phyloP scores from a whole-genome alignment of 2,329 filamentous ascomycete genomes.

The Colletotrichum ledebouriae region DNA sequence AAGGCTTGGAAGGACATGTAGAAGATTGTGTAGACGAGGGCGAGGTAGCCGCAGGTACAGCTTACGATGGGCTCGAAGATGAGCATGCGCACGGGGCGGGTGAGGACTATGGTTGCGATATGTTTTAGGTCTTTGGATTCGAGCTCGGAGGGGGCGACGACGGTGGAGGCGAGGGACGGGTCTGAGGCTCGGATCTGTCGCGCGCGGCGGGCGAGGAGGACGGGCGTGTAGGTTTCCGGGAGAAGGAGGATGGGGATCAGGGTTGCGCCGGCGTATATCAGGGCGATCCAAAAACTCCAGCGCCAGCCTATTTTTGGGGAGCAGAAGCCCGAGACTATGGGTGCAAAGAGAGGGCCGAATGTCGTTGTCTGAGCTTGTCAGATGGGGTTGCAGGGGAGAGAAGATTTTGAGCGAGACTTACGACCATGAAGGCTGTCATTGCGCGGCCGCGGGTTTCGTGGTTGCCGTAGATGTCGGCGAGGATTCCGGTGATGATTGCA shows the following conservation, averaged over 20 bases:
- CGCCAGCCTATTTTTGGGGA: constrained; percentile 72
- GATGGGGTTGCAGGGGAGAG: rapidly evolving
- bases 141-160: constrained; percentile 73
- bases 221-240: constrained; percentile 73
- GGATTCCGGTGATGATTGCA: constrained; percentile 72
- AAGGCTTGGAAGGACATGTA: constrained; percentile 84
- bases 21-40: constrained; percentile 75
- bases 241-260: constrained; percentile 73
- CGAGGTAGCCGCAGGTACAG: constrained; percentile 77
- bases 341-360: constrained; percentile 75
- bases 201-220: constrained; percentile 70
- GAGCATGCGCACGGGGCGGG: constrained; percentile 80
- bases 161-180: constrained; percentile 58
- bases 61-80: constrained; percentile 79
- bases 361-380: constrained; percentile 65
- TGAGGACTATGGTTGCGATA: constrained; percentile 77
- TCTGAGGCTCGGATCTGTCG: constrained; percentile 67
- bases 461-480: constrained; percentile 75
- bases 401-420: constrained; percentile 48
- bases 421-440: constrained; percentile 75
- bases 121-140: constrained; percentile 69
- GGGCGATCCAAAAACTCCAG: constrained; percentile 78
- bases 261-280: constrained; percentile 76
- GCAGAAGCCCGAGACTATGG: constrained; percentile 74
- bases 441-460: constrained; percentile 68